Base-by-base conservation (phyloP, 345 rosid genomes). In the Eucalyptus sp. region DNA sequence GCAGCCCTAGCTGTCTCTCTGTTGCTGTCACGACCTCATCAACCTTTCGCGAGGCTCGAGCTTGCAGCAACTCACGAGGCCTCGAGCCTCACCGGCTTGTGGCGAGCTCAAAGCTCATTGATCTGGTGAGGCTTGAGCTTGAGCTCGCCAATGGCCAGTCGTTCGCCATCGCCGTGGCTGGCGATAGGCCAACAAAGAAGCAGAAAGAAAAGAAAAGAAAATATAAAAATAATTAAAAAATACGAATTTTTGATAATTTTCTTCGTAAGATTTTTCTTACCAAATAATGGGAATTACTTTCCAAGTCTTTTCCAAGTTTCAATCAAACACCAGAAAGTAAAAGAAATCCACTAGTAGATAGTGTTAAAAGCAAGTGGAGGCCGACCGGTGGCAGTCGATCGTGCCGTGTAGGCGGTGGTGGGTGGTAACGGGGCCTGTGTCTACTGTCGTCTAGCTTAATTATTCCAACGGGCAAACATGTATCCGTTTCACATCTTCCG, bases 1-100 rank as follows among this genome's bases (percentile, higher is more conserved):
- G 99, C 84, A 80, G 88, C 91, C 87, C 92, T 9, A 88, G 66
- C 62, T 97, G 99, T 87, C 87, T 91, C 13, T 88, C 90, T 5
- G 56, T 29, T 1, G 92, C 41, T 4, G 41, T 41, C 37, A 62
- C 91, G 33, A 86, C 93, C 50, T 49, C 50, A 10, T 14, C 14
- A 13, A 49, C 4, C 14, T 11, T 13, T 49, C 4, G 13, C 13
- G 13, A 49, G 50, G 50, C 44, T 43, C 8, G 44, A 43, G 44
- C 44, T 43, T 5, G 7, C 44, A 43, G 44, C 10, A 44, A 44
- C 46, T 44, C 46, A 10, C 3, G 46, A 44, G 46, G 46, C 46
- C 50, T 49, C 5, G 4, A 49, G 13, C 50, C 50, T 49, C 50
- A 13, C 4, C 3, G 50, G 15, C 50, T 4, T 49, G 15, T 12